A percentile compares a stretch with the other conserved stretches of the same genome.
Evolutionary conservation across 139 green algal species (phyloP).

Genomic region (Chlorella sp.): DNA sequence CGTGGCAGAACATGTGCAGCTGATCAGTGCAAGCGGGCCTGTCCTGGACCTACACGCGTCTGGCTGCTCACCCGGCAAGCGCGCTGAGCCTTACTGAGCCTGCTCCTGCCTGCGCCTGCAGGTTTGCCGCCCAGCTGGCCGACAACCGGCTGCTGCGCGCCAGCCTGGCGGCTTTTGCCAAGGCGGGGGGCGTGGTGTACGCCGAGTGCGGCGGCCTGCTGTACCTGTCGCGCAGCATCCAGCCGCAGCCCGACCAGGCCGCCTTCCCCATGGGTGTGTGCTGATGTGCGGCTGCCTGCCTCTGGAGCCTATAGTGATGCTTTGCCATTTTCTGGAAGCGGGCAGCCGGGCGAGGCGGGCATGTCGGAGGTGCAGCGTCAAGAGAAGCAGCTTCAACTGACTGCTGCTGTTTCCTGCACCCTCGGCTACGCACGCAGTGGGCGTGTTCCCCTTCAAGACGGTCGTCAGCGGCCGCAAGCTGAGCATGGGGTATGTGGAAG

Average conservation of each 20-base stretch:
- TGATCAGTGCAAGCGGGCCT: no score
- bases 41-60: no score
- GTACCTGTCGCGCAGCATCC: constrained; percentile 80
- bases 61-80: no score
- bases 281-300: background rate
- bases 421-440: constrained; percentile 49
- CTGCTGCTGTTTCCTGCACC: background rate
- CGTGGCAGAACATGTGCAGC: no score
- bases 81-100: background rate
- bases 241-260: constrained; percentile 39
- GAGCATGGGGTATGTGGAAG: constrained; percentile 78
- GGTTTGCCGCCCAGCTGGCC: constrained; percentile 68
- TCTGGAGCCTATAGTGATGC: no score
- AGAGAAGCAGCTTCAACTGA: background rate
- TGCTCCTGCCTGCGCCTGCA: background rate
- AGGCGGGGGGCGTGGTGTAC: constrained; percentile 87
- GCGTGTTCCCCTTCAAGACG: constrained; percentile 89
- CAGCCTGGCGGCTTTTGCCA: constrained; percentile 80
- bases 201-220: constrained; percentile 90
- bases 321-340: background rate
- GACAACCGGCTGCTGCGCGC: constrained; percentile 69
- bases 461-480: constrained; percentile 54
- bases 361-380: no score
- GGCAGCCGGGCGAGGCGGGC: background rate
- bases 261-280: constrained; percentile 45